Conservation (phyloP, 164 flowering plant genomes). For the Kingdonia uniflora region DNA sequence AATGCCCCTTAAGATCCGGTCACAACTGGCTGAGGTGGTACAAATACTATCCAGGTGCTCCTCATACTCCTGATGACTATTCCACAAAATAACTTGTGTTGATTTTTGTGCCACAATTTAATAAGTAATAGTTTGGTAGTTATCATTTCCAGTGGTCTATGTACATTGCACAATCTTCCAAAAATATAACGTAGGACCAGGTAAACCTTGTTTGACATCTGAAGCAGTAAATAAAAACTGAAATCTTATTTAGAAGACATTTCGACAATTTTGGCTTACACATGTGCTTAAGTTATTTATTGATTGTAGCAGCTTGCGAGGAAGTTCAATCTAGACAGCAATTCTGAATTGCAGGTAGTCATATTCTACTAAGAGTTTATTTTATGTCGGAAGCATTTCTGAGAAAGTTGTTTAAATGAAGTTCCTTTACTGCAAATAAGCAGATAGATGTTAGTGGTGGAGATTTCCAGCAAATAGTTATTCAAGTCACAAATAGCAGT, state of each 20-base stretch:
- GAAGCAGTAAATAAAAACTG: too few relatives aligned
- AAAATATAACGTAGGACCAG: too few relatives aligned
- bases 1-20: too few relatives aligned
- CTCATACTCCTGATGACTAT: too few relatives aligned
- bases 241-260: too few relatives aligned
- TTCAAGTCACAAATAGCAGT: conserved; percentile 52
- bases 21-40: too few relatives aligned
- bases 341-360: conserved; percentile 65
- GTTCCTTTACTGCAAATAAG: conserved; percentile 6
- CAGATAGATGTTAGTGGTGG: conserved; percentile 60
- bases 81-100: too few relatives aligned
- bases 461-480: conserved; percentile 31
- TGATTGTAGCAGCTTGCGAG: conserved; percentile 38
- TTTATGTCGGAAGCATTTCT: background rate
- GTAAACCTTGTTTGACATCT: too few relatives aligned
- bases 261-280: too few relatives aligned
- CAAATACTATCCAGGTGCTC: too few relatives aligned
- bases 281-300: background rate
- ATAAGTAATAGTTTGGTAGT: background rate
- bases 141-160: too few relatives aligned
- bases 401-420: background rate
- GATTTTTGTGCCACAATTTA: background rate
- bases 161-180: too few relatives aligned
- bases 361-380: background rate
- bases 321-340: conserved; percentile 63